A percentile compares a stretch with the other conserved stretches of the same genome.
These are phyloP conservation scores for Tetrastigma voinierianum DNA, from an alignment of 164 flowering plant genomes.

Conservation along the genomic window DNA sequence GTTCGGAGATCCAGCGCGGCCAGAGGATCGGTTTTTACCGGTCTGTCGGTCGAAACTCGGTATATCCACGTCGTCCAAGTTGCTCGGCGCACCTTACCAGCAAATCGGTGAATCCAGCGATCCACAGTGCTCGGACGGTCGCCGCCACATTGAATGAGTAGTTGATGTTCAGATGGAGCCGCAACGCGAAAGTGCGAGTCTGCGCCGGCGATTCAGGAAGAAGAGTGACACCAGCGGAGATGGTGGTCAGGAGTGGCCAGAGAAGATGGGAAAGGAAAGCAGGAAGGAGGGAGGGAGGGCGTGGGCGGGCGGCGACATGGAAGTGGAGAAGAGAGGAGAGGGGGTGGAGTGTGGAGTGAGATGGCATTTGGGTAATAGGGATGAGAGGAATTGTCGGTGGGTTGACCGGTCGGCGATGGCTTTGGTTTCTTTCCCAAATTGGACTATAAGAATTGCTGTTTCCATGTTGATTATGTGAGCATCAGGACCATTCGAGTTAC, in stretches of 20 bases:
- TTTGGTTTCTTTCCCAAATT: background rate
- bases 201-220: conserved; percentile 17
- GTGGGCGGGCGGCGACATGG: conserved; percentile 8
- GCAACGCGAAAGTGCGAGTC: conserved; percentile 33
- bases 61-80: conserved; percentile 18
- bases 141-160: conserved; percentile 44
- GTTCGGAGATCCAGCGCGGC: conserved; percentile 28
- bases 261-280: background rate
- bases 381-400: background rate
- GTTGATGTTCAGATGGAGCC: conserved; percentile 27
- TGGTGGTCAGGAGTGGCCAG: too few species aligned
- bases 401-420: background rate
- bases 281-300: conserved; percentile 1
- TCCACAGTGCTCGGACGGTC: conserved; percentile 39
- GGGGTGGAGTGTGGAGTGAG: background rate
- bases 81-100: conserved; percentile 14
- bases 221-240: background rate
- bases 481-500: too few species aligned
- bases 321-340: background rate
- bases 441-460: too few species aligned
- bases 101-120: conserved; percentile 38
- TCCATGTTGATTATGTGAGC: too few species aligned
- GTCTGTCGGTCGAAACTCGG: conserved; percentile 30
- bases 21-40: conserved; percentile 11
- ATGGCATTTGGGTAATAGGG: conserved; percentile 3